phyloP scores from a whole-genome alignment of 495 filamentous ascomycete genomes.

The Xylaria curta region DNA sequence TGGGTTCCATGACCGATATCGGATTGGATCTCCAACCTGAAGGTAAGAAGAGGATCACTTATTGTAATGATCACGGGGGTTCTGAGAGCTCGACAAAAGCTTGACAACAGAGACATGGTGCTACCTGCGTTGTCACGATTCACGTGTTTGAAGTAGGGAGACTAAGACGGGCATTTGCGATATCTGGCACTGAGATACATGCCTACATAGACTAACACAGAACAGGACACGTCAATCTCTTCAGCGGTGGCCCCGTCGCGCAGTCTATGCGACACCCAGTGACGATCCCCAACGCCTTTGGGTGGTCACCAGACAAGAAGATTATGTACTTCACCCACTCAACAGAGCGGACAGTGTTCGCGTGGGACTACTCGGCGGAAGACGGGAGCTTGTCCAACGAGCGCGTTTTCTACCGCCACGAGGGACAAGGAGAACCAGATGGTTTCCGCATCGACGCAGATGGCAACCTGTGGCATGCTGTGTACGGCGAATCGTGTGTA shows the following conservation, averaged over 20 bases:
- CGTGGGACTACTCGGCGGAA: conserved; percentile 68
- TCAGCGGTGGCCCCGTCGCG: conserved; percentile 37
- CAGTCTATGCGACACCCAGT: conserved; percentile 47
- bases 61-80: not conserved
- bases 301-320: conserved; percentile 71
- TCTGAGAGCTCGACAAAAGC: not conserved
- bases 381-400: conserved; percentile 70
- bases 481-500: conserved; percentile 73
- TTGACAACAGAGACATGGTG: not conserved
- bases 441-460: conserved; percentile 76
- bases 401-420: conserved; percentile 69
- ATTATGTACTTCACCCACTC: conserved; percentile 88
- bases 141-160: not conserved
- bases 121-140: not conserved
- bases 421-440: conserved; percentile 70
- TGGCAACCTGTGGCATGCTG: conserved; percentile 78
- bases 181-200: conserved; percentile 6
- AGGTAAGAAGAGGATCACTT: conserved; percentile 41
- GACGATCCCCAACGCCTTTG: conserved; percentile 87
- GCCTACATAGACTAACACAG: conserved; percentile 1
- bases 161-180: conserved; percentile 1
- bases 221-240: conserved; percentile 50
- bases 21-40: conserved; percentile 56
- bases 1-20: conserved; percentile 87
- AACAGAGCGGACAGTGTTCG: conserved; percentile 70